phyloP scores from a whole-genome alignment of 345 rosid species.

The Pseudoturritis turrita region DNA sequence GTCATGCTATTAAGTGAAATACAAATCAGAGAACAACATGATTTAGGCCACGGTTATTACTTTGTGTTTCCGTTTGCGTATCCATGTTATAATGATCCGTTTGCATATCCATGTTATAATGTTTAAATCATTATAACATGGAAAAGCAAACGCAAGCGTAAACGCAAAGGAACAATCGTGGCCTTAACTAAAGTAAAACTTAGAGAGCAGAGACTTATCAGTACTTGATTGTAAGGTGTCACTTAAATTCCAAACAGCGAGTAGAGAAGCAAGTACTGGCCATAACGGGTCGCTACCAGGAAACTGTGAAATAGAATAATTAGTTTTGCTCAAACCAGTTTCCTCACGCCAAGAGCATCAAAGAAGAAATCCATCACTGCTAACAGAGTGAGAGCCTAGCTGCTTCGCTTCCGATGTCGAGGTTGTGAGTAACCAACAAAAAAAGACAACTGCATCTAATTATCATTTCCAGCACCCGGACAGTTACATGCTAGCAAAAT shows the following conservation, averaged over 20 bases:
- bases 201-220: neutral
- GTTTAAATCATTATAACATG: neutral
- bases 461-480: slow-evolving; percentile 5
- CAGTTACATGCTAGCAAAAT: slow-evolving; percentile 8
- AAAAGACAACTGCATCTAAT: neutral
- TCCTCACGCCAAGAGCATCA: slow-evolving; percentile 9
- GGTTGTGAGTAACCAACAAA: neutral
- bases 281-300: neutral
- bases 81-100: neutral
- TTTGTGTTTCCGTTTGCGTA: slow-evolving; percentile 1
- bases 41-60: neutral
- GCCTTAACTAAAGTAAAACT: neutral
- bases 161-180: neutral
- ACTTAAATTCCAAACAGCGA: neutral
- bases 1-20: neutral
- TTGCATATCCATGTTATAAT: too few relatives aligned
- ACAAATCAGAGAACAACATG: neutral
- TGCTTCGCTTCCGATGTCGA: neutral
- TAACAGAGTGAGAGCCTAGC: neutral
- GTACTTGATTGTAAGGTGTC: neutral
- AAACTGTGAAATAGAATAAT: neutral
- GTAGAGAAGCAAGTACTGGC: neutral
- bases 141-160: neutral
- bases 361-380: neutral
- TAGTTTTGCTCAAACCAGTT: slow-evolving; percentile 15